These are phyloP conservation scores for Wakefieldia striispora DNA, from an alignment of 768 basidiomycete genomes.

Conservation along the genomic window DNA sequence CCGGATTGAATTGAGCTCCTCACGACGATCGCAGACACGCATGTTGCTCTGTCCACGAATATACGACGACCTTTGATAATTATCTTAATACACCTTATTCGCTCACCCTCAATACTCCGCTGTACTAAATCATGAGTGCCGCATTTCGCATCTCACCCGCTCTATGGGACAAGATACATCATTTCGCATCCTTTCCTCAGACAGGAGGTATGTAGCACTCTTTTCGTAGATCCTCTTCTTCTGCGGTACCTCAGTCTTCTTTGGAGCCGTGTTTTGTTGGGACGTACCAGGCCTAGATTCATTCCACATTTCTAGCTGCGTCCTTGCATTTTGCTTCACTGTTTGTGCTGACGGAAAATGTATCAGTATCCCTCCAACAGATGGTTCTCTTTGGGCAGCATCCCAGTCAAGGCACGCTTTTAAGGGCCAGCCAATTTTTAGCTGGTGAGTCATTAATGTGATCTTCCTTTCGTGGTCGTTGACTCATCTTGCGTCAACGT, in stretches of 20 bases:
- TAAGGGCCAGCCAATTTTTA: constrained; percentile 90
- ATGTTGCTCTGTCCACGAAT: constrained; percentile 3
- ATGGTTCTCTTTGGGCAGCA: constrained; percentile 98
- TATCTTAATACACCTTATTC: not conserved
- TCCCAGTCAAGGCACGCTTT: constrained; percentile 88
- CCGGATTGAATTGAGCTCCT: too few relatives aligned
- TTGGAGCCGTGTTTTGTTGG: not conserved
- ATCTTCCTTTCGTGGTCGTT: not conserved
- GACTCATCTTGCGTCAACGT: not conserved
- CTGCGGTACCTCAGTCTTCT: not conserved
- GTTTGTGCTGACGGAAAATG: constrained; percentile 6
- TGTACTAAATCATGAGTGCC: constrained; percentile 32
- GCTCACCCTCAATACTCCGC: too few relatives aligned
- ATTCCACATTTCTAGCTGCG: too few relatives aligned
- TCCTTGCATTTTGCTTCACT: not conserved
- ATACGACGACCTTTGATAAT: not conserved
- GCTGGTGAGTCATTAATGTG: constrained; percentile 46
- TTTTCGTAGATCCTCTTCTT: not conserved
- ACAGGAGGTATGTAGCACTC: constrained; percentile 65
- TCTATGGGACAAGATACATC: constrained; percentile 88
- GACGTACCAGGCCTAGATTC: too few relatives aligned
- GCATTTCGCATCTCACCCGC: constrained; percentile 70
- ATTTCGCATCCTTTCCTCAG: constrained; percentile 90
- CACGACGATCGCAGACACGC: not conserved
- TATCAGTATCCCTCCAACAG: constrained; percentile 91